These are phyloP conservation scores for Fusarium sp. DNA, from an alignment of 2,329 filamentous ascomycete species.

Conservation along the genomic window DNA sequence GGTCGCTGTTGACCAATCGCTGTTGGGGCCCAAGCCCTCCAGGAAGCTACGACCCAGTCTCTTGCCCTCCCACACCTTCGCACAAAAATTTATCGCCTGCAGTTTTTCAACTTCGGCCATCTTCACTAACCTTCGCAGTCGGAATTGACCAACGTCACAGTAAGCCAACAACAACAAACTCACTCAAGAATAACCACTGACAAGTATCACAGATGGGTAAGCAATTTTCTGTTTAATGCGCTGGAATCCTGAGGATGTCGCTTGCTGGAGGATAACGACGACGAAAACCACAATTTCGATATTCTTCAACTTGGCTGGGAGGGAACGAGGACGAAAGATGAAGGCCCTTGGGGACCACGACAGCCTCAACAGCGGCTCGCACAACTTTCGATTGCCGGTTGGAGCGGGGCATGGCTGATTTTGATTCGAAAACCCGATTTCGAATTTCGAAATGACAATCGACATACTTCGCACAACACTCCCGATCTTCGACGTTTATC, in stretches of 20 bases:
- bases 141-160: slow-evolving; percentile 62
- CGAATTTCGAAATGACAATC: slow-evolving; percentile 27
- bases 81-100: slow-evolving; percentile 58
- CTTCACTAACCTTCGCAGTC: slow-evolving; percentile 57
- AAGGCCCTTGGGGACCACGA: background rate
- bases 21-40: slow-evolving; percentile 55
- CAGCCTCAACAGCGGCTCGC: background rate
- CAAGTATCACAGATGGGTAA: slow-evolving; percentile 70
- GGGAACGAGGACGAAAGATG: slow-evolving; percentile 18
- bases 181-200: slow-evolving; percentile 55
- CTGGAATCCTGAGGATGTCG: slow-evolving; percentile 44
- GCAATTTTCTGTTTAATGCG: slow-evolving; percentile 50
- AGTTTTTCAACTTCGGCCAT: slow-evolving; percentile 56
- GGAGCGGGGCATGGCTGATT: background rate
- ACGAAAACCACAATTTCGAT: slow-evolving; percentile 38
- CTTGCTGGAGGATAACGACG: slow-evolving; percentile 40
- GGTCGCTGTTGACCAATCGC: slow-evolving; percentile 51
- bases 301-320: slow-evolving; percentile 17
- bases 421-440: slow-evolving; percentile 11
- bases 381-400: background rate
- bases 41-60: slow-evolving; percentile 45
- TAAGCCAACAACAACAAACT: slow-evolving; percentile 57
- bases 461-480: slow-evolving; percentile 6
- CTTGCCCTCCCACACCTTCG: slow-evolving; percentile 57
- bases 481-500: slow-evolving; percentile 19